phyloP scores from a whole-genome alignment of 2,329 filamentous ascomycete species.

The Raffaelea albimanens region DNA sequence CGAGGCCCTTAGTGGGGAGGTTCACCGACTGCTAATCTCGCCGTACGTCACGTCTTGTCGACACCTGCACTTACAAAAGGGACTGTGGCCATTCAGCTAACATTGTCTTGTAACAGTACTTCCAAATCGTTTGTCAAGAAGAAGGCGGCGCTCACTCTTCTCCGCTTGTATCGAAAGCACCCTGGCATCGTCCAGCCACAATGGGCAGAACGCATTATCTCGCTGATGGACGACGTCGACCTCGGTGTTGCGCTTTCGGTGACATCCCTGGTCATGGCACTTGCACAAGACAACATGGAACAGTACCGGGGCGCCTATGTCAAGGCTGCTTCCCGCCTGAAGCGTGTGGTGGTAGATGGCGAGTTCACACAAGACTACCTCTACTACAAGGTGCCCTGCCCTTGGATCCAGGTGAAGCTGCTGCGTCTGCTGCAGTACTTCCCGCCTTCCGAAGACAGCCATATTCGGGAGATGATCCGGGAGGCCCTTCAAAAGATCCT shows the following conservation, averaged over 20 bases:
- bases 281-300: constrained; percentile 90
- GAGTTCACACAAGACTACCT: constrained; percentile 88
- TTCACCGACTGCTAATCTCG: constrained; percentile 87
- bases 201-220: constrained; percentile 96
- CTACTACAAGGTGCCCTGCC: constrained; percentile 99
- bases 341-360: constrained; percentile 81
- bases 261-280: constrained; percentile 86
- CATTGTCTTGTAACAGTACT: no score
- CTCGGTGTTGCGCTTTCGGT: constrained; percentile 92
- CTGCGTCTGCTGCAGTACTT: constrained; percentile 91
- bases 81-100: no score
- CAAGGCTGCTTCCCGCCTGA: constrained; percentile 82
- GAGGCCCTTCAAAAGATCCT: constrained; percentile 87
- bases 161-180: constrained; percentile 89
- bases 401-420: constrained; percentile 96
- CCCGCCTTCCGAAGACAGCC: constrained; percentile 87
- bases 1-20: constrained; percentile 82
- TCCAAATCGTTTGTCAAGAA: constrained; percentile 99
- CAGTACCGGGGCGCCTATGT: constrained; percentile 90
- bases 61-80: no score
- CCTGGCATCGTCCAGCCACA: constrained; percentile 89
- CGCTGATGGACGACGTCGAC: constrained; percentile 95
- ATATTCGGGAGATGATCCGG: constrained; percentile 83
- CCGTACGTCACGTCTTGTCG: constrained; percentile 51
- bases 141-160: constrained; percentile 87